A percentile compares a stretch with the other conserved stretches of the same genome.
These are phyloP conservation scores for Fusarium tricinctum DNA, from an alignment of 2,329 filamentous ascomycete species.

Conservation along the genomic window DNA sequence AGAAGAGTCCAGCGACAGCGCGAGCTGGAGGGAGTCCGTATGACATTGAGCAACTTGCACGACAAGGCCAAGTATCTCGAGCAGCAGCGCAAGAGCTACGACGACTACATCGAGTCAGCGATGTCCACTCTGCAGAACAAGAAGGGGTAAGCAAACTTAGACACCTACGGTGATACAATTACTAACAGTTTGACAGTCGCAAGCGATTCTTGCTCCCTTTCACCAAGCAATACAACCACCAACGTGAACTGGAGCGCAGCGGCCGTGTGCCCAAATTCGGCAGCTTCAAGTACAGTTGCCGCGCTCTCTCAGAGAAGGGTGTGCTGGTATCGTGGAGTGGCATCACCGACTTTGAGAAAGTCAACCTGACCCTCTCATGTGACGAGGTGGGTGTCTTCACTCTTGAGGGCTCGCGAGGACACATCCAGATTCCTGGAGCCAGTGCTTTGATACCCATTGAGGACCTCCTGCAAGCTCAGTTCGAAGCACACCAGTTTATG, in stretches of 20 bases:
- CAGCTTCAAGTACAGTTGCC: slow-evolving; percentile 95
- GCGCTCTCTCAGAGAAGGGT: slow-evolving; percentile 90
- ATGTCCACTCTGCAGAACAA: slow-evolving; percentile 98
- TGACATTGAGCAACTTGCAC: slow-evolving; percentile 81
- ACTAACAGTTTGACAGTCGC: slow-evolving; percentile 69
- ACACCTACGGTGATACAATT: neutral
- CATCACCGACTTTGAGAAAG: slow-evolving; percentile 83
- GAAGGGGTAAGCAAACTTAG: slow-evolving; percentile 76
- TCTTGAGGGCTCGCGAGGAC: slow-evolving; percentile 89
- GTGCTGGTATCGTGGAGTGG: slow-evolving; percentile 94
- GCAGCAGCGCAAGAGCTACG: slow-evolving; percentile 95
- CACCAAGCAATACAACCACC: slow-evolving; percentile 98
- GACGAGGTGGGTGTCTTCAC: slow-evolving; percentile 96
- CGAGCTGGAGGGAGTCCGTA: slow-evolving; percentile 86
- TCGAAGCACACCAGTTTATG: slow-evolving; percentile 97
- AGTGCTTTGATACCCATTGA: slow-evolving; percentile 91
- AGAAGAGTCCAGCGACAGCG: slow-evolving; percentile 91
- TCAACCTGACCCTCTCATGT: slow-evolving; percentile 93
- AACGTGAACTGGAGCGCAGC: slow-evolving; percentile 91
- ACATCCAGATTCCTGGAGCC: slow-evolving; percentile 95
- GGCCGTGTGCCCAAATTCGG: slow-evolving; percentile 97
- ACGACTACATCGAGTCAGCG: slow-evolving; percentile 98
- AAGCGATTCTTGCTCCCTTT: slow-evolving; percentile 96
- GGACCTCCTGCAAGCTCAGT: slow-evolving; percentile 94
- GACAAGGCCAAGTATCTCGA: slow-evolving; percentile 94